phyloP scores from a whole-genome alignment of 2,329 filamentous ascomycete genomes.

The Pyrenophora teres region DNA sequence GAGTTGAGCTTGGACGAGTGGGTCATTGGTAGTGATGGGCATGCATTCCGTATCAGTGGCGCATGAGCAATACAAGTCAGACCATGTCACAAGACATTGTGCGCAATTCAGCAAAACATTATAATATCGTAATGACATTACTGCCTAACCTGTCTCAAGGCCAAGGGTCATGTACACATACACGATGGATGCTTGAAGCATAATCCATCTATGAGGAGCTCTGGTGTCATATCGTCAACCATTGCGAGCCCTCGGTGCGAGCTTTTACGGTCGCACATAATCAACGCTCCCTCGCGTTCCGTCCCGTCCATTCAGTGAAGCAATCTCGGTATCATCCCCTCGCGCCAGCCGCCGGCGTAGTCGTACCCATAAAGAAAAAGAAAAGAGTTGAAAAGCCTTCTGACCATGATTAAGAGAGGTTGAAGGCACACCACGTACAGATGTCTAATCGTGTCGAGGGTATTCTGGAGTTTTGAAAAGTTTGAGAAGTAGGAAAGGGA shows the following conservation, averaged over 20 bases:
- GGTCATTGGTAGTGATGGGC: conserved; percentile 58
- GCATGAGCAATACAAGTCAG: not conserved
- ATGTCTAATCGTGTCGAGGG: conserved; percentile 39
- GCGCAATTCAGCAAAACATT: not conserved
- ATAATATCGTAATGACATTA: conserved; percentile 40
- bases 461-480: conserved; percentile 38
- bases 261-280: conserved; percentile 34
- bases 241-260: conserved; percentile 33
- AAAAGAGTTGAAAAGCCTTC: conserved; percentile 30
- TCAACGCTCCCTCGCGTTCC: conserved; percentile 16
- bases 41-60: conserved; percentile 36
- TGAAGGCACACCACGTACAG: conserved; percentile 33
- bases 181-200: conserved; percentile 28
- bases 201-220: conserved; percentile 30
- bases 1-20: conserved; percentile 65
- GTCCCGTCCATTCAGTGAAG: conserved; percentile 12
- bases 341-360: conserved; percentile 23
- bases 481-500: conserved; percentile 14
- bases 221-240: conserved; percentile 40
- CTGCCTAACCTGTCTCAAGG: conserved; percentile 30
- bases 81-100: not conserved
- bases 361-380: conserved; percentile 32
- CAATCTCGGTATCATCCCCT: conserved; percentile 33
- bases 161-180: conserved; percentile 24
- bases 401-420: conserved; percentile 37